Evolutionary conservation across 1,284 basidiomycete genomes (phyloP).

Genomic region (Leucoagaricus sp.): DNA sequence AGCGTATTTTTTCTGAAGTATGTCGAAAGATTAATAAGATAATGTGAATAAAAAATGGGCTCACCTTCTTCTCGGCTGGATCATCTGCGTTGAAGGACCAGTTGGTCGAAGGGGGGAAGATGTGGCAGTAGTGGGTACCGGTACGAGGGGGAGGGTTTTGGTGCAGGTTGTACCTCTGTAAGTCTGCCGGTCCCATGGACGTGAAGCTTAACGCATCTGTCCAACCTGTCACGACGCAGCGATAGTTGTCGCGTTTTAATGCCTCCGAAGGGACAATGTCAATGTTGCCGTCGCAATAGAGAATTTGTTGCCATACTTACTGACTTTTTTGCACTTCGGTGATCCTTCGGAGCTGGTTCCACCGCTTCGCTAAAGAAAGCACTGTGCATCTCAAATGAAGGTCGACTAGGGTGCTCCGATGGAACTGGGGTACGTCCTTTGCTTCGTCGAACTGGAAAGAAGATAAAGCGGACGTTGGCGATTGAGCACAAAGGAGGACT

Average conservation of each 20-base stretch:
- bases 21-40: not conserved
- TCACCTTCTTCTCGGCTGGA: not conserved
- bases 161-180: not conserved
- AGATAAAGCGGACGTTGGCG: not conserved
- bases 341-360: conserved; percentile 15
- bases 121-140: conserved; percentile 14
- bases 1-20: not conserved
- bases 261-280: conserved; percentile 14
- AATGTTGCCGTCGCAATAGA: not conserved
- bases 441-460: conserved; percentile 12
- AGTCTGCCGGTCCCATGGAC: not conserved
- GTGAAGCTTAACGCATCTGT: not conserved
- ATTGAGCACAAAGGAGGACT: conserved; percentile 8
- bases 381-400: conserved; percentile 12
- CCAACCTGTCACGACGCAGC: conserved; percentile 10
- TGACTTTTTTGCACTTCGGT: conserved; percentile 14
- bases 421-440: conserved; percentile 18
- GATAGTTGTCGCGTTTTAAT: conserved; percentile 16
- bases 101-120: conserved; percentile 18
- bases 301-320: conserved; percentile 9
- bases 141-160: not conserved
- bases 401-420: conserved; percentile 16
- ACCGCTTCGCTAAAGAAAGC: conserved; percentile 10
- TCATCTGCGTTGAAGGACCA: conserved; percentile 6
- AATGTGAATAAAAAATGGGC: not conserved